Base-by-base conservation (phyloP, 371 early-diverging fungal species). In the Spiromyces aspiralis region DNA sequence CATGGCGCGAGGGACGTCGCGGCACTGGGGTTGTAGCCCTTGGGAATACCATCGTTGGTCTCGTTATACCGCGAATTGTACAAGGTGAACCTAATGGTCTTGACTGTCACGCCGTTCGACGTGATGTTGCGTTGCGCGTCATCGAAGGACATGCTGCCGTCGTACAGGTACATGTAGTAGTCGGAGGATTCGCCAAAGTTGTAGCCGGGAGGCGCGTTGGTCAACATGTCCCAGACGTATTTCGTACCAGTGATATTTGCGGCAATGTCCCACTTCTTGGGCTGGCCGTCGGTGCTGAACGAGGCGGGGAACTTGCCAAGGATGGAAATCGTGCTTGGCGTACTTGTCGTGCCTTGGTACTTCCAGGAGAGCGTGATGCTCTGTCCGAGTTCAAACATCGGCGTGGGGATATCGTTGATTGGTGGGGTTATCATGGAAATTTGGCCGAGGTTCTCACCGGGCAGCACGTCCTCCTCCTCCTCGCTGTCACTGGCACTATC, bases 361-460 rank as follows among this genome's bases (percentile, higher is more conserved):
- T 67, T 67, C 67, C 67, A 67, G 23, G 52, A 44, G 49, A 67
- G 51, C 48, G 65, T 67, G 22, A 67, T 43, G 35, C 60, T 61
- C 2, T 57, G 55, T 45, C 66, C 68, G 35, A 67, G 54, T 47
- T 67, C 67, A 27, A 67, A 67, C 41, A 62, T 49, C 24, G 67
- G 67, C 22, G 61, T 67, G 41, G 67, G 66, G 24, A 67, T 57
- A 0, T 66, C 65, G 2, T 58, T 61, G n/a, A n/a, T n/a, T 22
- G 67, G 67, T 25, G 67, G 67, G 24, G 59, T 56, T n/a, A 67
- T 27, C 67, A 67, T 67, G 46, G 58, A 58, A 52, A 67, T 63
- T n/a, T n/a, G n/a, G n/a, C n/a, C n/a, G n/a, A n/a, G n/a, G n/a
- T n/a, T n/a, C 12, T 61, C 57, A 2, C 67, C 67, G 3, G 67